Evolutionary conservation across 2,329 filamentous ascomycete species (phyloP).

Genomic region (Fusarium aywerte): DNA sequence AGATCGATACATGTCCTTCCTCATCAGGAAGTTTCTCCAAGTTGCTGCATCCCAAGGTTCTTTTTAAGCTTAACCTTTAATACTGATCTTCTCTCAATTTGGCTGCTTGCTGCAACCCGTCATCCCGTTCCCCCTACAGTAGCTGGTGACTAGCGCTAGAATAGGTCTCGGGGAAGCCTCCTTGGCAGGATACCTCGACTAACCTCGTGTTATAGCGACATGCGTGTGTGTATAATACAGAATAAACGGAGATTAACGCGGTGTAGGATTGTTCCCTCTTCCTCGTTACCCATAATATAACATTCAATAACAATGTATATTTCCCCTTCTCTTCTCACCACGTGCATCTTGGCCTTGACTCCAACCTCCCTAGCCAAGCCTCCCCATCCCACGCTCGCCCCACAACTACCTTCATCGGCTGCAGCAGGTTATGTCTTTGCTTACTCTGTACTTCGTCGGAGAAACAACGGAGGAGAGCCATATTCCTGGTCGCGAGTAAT

Average conservation of each 20-base stretch:
- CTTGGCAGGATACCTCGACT: neutral
- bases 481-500: conserved; percentile 12
- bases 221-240: neutral
- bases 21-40: neutral
- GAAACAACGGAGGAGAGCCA: conserved; percentile 7
- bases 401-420: neutral
- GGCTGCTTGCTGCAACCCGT: neutral
- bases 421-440: conserved; percentile 5
- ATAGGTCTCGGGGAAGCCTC: neutral
- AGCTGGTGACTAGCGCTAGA: neutral
- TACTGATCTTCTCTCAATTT: neutral
- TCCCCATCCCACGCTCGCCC: neutral
- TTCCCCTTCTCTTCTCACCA: neutral
- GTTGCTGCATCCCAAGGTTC: conserved; percentile 3
- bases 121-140: neutral
- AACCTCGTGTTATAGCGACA: neutral
- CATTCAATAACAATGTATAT: neutral
- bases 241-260: neutral
- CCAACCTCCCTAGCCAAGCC: conserved; percentile 6
- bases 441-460: conserved; percentile 20
- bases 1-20: conserved; percentile 1
- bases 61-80: neutral
- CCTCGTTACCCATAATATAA: neutral
- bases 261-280: neutral
- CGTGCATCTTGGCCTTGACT: conserved; percentile 11